Base-by-base conservation (phyloP, 257 asterid species). In the Solanum sparsipilum region DNA sequence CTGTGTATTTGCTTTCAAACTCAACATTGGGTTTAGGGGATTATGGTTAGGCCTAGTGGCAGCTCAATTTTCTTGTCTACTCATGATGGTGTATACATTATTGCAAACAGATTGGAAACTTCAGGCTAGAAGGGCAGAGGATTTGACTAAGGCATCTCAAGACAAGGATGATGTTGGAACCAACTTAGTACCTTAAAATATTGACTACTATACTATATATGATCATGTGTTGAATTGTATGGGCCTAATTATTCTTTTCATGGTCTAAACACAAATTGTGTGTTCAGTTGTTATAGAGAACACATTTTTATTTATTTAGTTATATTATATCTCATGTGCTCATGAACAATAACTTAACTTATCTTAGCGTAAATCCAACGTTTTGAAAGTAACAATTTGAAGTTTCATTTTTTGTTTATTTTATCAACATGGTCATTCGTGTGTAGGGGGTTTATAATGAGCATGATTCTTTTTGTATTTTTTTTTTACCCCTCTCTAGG, bases 21-120 rank as follows among this genome's bases (percentile, higher is more conserved):
- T 93, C 78, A 88, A 87, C 70, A 39, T 85, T 1, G 98, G 98
- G 65, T 95, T 95, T 88, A 91, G 35, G 89, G 98, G 98, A 88
- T 90, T 94, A 67, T 95, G 98, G 98, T 84, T 94, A 90, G 98
- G 98, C 13, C 71, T 95, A 29, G 95, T 95, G 85, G 96, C 96
- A 86, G 94, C 98, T 1, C 96, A 95, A 73, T 91, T 84, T 7
- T 91, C 95, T 2, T 94, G 98, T 58, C 13, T 91, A 87, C 7
- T 75, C 20, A 70, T 95, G 93, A 93, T 95, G 98, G 36, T 94
- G 11, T 93, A 89, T 68, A 94, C 92, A 16, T 81, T 95, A 84
- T 87, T 90, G 18, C 82, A 84, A 88, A 95, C 98, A 0, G 97
- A 95, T 72, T 95, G 98, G 98, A 94, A 93, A 67, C 93, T 89